Evolutionary conservation across 2,329 filamentous ascomycete species (phyloP), one percentile per base, ranked within the genome.

Genomic region (Cercospora sesami): DNA sequence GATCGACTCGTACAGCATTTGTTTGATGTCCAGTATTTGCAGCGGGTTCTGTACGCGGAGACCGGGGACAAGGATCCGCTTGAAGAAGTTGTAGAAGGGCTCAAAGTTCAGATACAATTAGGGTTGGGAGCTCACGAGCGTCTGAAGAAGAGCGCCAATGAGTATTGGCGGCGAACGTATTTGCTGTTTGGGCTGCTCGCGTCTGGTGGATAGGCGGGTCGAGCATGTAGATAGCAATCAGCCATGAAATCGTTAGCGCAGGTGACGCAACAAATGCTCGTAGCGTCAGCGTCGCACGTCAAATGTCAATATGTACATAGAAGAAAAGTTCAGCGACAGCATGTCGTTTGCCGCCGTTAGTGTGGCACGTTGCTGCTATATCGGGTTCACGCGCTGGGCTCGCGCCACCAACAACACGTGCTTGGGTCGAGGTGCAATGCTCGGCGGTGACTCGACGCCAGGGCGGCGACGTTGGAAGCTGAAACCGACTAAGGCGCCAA

Each of bases 161-260:
- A 94, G 62, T 96, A 95, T 78, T 95, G 92, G 88, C 92, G 90
- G 81, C 88, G 91, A 75, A 95, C 91, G 10, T 90, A 87, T 78
- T 79, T 97, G 70, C 79, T 97, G 28, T 97, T 97, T 80, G 93
- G 91, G 2, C 81, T 96, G 66, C 80, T 97, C 71, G 84, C 84
- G 26, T 63, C 64, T 9, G 65, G 42, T 39, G 18, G 31, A 57
- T 61, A 68, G 51, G 60, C 60, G 55, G 61, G 59, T 58, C 61
- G 62, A 65, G 51, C 57, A 14, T 51, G 45, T 23, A 12, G 45
- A 51, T 51, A 51, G 45, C 45, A 51, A 51, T 51, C 36, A n/a
- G 14, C n/a, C 16, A n/a, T 42, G 21, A 23, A 51, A 18, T 51
- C 45, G 18, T 12, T 23, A 51, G 45, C 45, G 45, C 4, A 23